phyloP scores from a whole-genome alignment of 768 basidiomycete genomes.

The Strobilomyces echinocephalus region DNA sequence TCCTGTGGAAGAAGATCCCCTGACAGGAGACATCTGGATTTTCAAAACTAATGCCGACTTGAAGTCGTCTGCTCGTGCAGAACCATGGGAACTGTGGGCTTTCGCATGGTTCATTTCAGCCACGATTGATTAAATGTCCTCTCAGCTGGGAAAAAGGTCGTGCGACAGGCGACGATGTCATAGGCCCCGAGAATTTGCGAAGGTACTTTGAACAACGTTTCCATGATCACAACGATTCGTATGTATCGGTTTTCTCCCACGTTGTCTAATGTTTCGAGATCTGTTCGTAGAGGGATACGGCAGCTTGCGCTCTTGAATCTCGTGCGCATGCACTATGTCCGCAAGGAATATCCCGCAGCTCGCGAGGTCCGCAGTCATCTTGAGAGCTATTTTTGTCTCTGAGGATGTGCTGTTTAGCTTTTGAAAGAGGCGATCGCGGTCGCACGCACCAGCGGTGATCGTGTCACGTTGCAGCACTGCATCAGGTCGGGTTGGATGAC shows the following conservation, averaged over 20 bases:
- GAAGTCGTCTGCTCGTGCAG: slow-evolving; percentile 59
- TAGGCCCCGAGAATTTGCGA: slow-evolving; percentile 66
- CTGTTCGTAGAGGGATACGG: slow-evolving; percentile 55
- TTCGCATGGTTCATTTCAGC: not conserved
- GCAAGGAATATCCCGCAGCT: slow-evolving; percentile 63
- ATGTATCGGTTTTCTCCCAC: slow-evolving; percentile 25
- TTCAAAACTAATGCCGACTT: slow-evolving; percentile 64
- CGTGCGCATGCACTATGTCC: slow-evolving; percentile 71
- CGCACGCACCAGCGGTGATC: slow-evolving; percentile 70
- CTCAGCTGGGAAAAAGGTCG: slow-evolving; percentile 63
- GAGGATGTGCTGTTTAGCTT: slow-evolving; percentile 39
- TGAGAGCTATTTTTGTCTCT: not conserved
- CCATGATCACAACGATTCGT: slow-evolving; percentile 78
- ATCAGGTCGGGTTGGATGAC: slow-evolving; percentile 49
- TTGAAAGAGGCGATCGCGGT: slow-evolving; percentile 73
- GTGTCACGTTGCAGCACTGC: slow-evolving; percentile 70
- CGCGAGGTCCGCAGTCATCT: slow-evolving; percentile 46
- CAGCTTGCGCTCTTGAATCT: slow-evolving; percentile 78
- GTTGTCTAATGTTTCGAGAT: not conserved
- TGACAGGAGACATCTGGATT: slow-evolving; percentile 46
- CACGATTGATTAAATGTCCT: not conserved
- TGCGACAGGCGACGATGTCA: slow-evolving; percentile 63
- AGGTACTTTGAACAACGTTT: slow-evolving; percentile 85
- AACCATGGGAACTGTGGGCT: slow-evolving; percentile 55
- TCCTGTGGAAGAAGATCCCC: slow-evolving; percentile 45